Evolutionary conservation across 1,284 basidiomycete genomes (phyloP).

Genomic region (Cutaneotrichosporon arboriforme): DNA sequence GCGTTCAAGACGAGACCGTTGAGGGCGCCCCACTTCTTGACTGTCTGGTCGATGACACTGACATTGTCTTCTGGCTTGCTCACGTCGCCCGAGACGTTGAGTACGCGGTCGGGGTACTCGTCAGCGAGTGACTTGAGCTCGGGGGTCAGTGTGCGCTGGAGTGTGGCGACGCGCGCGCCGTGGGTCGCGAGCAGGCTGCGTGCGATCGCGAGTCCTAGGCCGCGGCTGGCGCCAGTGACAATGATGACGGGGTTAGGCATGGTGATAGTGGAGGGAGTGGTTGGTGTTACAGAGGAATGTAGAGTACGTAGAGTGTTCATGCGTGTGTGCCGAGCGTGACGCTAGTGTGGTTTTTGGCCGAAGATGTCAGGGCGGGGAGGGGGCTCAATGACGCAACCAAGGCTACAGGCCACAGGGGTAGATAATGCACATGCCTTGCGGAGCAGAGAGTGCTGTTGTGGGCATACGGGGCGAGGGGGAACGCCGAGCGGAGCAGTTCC

Average conservation of each 20-base stretch:
- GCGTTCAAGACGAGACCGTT: constrained; percentile 53
- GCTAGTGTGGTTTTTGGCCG: not conserved
- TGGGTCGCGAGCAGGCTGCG: constrained; percentile 44
- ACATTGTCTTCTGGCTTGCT: constrained; percentile 37
- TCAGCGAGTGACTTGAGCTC: constrained; percentile 44
- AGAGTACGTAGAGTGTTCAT: no score
- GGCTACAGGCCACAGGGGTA: no score
- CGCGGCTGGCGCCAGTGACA: constrained; percentile 47
- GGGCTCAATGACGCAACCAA: not conserved
- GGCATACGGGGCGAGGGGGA: no score
- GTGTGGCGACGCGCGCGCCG: constrained; percentile 49
- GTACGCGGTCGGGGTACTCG: constrained; percentile 31
- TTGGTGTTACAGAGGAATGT: not conserved
- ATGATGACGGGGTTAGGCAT: constrained; percentile 32
- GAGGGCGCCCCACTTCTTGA: constrained; percentile 48
- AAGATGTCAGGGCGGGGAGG: not conserved
- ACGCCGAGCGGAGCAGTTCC: no score
- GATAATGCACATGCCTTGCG: no score
- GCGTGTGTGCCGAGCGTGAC: not conserved
- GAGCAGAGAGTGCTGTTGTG: no score
- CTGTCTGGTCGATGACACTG: constrained; percentile 41
- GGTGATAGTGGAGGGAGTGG: not conserved
- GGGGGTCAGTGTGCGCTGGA: constrained; percentile 50
- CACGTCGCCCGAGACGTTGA: constrained; percentile 47
- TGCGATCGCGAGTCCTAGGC: constrained; percentile 52